A percentile compares a stretch with the other conserved stretches of the same genome.
These are phyloP conservation scores for Picea mariana DNA, from an alignment of 83 land plant genomes.

Conservation along the genomic window DNA sequence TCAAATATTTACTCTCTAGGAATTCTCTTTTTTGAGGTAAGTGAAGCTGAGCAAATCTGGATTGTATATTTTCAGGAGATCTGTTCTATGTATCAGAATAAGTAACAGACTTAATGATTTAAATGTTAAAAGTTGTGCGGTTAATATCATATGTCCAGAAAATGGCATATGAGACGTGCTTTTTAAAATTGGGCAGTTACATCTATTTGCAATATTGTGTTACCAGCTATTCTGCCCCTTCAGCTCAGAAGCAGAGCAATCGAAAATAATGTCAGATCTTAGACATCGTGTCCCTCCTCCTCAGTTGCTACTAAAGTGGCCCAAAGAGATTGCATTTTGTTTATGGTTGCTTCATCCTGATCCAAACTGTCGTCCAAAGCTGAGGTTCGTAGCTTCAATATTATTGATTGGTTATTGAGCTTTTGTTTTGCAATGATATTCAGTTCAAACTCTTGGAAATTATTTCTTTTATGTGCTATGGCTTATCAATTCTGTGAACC, in stretches of 20 bases:
- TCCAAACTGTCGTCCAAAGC: conserved; percentile 27
- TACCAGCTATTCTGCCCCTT: conserved; percentile 30
- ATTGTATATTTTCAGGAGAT: too few species aligned
- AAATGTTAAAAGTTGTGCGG: neutral
- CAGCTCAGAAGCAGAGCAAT: conserved; percentile 28
- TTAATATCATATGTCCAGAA: neutral
- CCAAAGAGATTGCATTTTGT: conserved; percentile 37
- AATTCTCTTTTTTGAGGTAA: conserved; percentile 39
- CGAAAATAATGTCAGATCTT: conserved; percentile 34
- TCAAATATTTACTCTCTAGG: conserved; percentile 38
- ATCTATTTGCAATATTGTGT: neutral
- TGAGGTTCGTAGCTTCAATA: conserved; percentile 22
- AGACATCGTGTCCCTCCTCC: conserved; percentile 39
- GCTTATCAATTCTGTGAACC: too few species aligned
- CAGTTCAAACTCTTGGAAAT: too few species aligned
- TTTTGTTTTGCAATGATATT: neutral
- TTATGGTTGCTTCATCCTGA: conserved; percentile 38
- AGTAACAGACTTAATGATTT: neutral
- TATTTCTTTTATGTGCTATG: too few species aligned
- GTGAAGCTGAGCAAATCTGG: neutral
- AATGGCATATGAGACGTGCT: neutral
- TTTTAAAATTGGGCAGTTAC: neutral
- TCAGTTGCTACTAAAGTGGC: conserved; percentile 19
- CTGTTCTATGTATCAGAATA: neutral
- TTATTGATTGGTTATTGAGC: neutral